These are phyloP conservation scores for Fusarium clavum DNA, from an alignment of 2,329 filamentous ascomycete species.

Conservation along the genomic window DNA sequence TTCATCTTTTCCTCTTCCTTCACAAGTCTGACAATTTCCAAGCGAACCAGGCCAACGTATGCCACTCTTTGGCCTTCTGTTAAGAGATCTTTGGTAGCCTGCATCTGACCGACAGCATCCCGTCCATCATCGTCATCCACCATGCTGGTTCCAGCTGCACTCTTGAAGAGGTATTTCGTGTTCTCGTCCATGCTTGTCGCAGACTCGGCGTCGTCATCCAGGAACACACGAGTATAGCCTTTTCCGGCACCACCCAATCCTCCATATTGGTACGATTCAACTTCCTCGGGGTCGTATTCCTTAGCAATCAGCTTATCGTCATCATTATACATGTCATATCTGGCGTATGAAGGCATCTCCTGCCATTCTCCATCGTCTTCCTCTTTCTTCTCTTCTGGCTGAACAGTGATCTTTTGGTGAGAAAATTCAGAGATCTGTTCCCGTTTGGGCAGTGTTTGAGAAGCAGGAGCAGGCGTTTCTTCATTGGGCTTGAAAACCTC, in stretches of 20 bases:
- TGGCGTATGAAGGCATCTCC: slow-evolving; percentile 91
- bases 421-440: slow-evolving; percentile 82
- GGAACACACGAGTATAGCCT: slow-evolving; percentile 93
- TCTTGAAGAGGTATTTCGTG: slow-evolving; percentile 93
- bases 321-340: slow-evolving; percentile 96
- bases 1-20: slow-evolving; percentile 73
- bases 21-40: slow-evolving; percentile 83
- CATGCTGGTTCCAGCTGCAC: slow-evolving; percentile 68
- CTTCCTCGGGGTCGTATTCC: slow-evolving; percentile 80
- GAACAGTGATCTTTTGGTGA: slow-evolving; percentile 79
- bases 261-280: slow-evolving; percentile 74
- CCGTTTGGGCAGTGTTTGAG: slow-evolving; percentile 32
- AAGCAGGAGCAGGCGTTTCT: slow-evolving; percentile 26
- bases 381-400: slow-evolving; percentile 65
- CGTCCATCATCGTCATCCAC: slow-evolving; percentile 83
- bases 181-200: slow-evolving; percentile 98
- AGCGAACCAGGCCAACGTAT: slow-evolving; percentile 88
- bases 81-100: slow-evolving; percentile 93
- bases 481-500: slow-evolving; percentile 22
- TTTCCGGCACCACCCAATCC: slow-evolving; percentile 90
- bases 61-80: slow-evolving; percentile 96
- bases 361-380: slow-evolving; percentile 81
- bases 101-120: slow-evolving; percentile 89
- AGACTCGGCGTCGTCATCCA: slow-evolving; percentile 94
- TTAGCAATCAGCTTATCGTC: slow-evolving; percentile 87